These are phyloP conservation scores for Oryza nivara DNA, from an alignment of 176 grass and related monocot species.

Conservation along the genomic window DNA sequence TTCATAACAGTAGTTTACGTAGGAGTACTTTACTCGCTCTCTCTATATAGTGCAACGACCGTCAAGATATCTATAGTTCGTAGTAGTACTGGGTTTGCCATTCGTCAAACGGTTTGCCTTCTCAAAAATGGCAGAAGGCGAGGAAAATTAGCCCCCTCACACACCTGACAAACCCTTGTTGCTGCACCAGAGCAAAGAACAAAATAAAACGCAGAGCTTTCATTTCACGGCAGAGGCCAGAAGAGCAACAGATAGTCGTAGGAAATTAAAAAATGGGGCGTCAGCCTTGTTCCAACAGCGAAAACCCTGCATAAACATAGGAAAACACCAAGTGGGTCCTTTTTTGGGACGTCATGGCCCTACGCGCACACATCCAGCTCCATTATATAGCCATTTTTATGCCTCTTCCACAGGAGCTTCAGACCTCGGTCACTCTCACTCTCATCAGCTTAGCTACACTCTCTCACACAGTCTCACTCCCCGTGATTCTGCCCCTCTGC, in stretches of 20 bases:
- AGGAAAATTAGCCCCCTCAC: not conserved
- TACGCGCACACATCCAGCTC: not conserved
- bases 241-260: not conserved
- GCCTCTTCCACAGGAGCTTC: conserved; percentile 12
- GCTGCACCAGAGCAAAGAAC: conserved; percentile 7
- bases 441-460: not conserved
- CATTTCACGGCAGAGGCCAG: conserved; percentile 13
- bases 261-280: not conserved
- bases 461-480: not conserved
- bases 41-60: not conserved
- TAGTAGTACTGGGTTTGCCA: too few species aligned
- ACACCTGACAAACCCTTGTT: conserved; percentile 10
- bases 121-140: not conserved
- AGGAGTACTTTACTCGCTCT: too few species aligned
- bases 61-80: not conserved
- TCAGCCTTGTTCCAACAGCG: conserved; percentile 39
- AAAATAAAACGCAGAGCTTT: conserved; percentile 24
- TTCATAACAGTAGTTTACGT: too few species aligned
- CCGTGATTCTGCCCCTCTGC: not conserved
- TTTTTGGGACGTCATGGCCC: conserved; percentile 4
- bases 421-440: not conserved
- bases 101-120: not conserved
- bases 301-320: conserved; percentile 39
- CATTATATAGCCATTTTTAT: conserved; percentile 46
- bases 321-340: conserved; percentile 44